Evolutionary conservation across 208 protist species (phyloP).

Genomic region (Vickermania ingenoplastis): DNA sequence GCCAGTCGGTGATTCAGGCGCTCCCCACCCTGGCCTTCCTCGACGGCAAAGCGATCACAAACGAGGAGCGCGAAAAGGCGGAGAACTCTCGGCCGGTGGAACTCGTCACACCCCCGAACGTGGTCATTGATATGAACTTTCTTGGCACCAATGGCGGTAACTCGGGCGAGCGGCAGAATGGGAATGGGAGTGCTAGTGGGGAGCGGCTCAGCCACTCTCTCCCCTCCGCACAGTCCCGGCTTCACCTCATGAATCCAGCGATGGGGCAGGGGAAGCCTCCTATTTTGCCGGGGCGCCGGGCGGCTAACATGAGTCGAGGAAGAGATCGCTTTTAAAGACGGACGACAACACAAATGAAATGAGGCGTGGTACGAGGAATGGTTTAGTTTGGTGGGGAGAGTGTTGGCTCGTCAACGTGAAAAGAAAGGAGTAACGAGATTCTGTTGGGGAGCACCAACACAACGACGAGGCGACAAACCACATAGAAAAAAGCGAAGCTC

Average conservation of each 20-base stretch:
- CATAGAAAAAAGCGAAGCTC: no score
- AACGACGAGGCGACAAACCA: no score
- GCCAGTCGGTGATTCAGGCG: conserved; percentile 26
- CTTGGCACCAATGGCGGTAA: background rate
- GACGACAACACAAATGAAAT: no score
- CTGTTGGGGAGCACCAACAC: no score
- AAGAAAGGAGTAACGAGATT: no score
- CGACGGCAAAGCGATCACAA: conserved; percentile 45
- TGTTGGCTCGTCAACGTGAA: no score
- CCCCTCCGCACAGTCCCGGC: conserved; percentile 5
- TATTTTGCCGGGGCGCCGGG: background rate
- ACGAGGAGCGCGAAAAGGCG: conserved; percentile 68
- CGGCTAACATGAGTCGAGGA: background rate
- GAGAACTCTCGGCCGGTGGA: conserved; percentile 28
- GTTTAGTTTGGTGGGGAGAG: no score
- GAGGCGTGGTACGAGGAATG: no score
- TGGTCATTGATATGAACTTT: conserved; percentile 66
- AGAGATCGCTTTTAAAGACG: background rate
- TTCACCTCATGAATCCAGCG: conserved; percentile 5
- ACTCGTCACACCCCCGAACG: conserved; percentile 45
- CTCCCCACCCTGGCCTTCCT: conserved; percentile 34
- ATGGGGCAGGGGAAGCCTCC: background rate
- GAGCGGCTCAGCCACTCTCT: background rate
- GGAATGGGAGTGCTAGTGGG: background rate
- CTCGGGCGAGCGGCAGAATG: conserved; percentile 1